Conservation (phyloP, 73 alveolate genomes). For the Stentor roeselii region DNA sequence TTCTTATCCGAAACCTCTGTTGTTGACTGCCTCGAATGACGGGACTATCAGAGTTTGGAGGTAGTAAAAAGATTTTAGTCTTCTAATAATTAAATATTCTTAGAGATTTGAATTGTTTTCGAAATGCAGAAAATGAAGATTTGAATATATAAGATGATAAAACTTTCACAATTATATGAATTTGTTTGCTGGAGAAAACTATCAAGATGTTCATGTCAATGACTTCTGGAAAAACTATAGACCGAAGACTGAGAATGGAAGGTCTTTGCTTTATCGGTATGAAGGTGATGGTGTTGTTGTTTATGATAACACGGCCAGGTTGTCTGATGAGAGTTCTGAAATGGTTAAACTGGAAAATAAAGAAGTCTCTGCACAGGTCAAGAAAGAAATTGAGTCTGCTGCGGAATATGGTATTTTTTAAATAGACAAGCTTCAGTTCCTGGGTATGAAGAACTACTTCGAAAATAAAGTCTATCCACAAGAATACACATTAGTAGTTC, state of each 20-base stretch:
- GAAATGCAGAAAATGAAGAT: too few species aligned
- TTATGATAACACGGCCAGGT: background rate
- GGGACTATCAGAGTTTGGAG: constrained; percentile 21
- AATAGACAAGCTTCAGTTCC: background rate
- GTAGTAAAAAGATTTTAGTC: background rate
- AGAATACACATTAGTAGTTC: constrained; percentile 22
- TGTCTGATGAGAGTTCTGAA: background rate
- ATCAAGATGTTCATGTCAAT: too few species aligned
- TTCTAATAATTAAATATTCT: background rate
- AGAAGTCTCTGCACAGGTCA: background rate
- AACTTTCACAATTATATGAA: too few species aligned
- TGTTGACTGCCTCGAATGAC: constrained; percentile 4
- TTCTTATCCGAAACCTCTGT: background rate
- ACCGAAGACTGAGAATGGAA: constrained; percentile 11
- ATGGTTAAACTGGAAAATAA: background rate
- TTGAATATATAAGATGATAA: too few species aligned
- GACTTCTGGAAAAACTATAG: constrained; percentile 11
- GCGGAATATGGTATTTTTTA: constrained; percentile 13
- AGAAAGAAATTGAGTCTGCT: constrained; percentile 10
- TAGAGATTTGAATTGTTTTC: background rate
- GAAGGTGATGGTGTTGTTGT: constrained; percentile 10
- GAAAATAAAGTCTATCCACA: background rate
- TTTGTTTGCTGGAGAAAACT: too few species aligned
- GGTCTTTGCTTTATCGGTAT: constrained; percentile 22
- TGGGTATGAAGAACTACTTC: constrained; percentile 9